Conservation (phyloP, 2,329 filamentous ascomycete species). For the Keithomyces neogunnii region DNA sequence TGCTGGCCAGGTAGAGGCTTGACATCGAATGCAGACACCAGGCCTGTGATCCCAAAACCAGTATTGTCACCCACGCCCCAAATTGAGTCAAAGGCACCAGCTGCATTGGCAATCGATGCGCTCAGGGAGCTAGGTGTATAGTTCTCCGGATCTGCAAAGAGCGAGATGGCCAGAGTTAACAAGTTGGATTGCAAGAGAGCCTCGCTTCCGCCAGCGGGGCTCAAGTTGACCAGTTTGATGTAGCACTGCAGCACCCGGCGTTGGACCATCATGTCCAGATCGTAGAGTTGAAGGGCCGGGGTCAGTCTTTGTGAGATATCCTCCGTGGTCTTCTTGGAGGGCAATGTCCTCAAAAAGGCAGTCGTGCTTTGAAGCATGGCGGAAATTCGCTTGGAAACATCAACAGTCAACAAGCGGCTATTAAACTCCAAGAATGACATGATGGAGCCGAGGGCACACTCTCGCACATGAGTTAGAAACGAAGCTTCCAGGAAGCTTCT, state of each 20-base stretch:
- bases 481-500: conserved; percentile 81
- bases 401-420: conserved; percentile 79
- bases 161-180: conserved; percentile 77
- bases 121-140: conserved; percentile 80
- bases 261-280: conserved; percentile 88
- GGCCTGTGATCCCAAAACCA: conserved; percentile 84
- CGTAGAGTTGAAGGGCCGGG: conserved; percentile 78
- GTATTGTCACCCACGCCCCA: conserved; percentile 95
- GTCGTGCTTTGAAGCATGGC: conserved; percentile 94
- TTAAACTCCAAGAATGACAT: conserved; percentile 92
- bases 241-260: conserved; percentile 92
- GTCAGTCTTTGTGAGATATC: conserved; percentile 78
- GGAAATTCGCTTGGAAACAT: conserved; percentile 87
- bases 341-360: conserved; percentile 77
- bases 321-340: conserved; percentile 74
- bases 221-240: conserved; percentile 80
- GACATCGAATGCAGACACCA: conserved; percentile 70
- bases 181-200: conserved; percentile 85
- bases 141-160: conserved; percentile 88
- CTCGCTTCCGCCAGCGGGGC: conserved; percentile 76
- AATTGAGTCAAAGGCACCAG: conserved; percentile 82
- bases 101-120: conserved; percentile 82
- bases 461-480: conserved; percentile 87
- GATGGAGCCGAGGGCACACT: conserved; percentile 87
- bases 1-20: conserved; percentile 63